Evolutionary conservation across 306 rosid species (phyloP), one percentile per base, ranked within the genome.

Genomic region (Argentina anserina): DNA sequence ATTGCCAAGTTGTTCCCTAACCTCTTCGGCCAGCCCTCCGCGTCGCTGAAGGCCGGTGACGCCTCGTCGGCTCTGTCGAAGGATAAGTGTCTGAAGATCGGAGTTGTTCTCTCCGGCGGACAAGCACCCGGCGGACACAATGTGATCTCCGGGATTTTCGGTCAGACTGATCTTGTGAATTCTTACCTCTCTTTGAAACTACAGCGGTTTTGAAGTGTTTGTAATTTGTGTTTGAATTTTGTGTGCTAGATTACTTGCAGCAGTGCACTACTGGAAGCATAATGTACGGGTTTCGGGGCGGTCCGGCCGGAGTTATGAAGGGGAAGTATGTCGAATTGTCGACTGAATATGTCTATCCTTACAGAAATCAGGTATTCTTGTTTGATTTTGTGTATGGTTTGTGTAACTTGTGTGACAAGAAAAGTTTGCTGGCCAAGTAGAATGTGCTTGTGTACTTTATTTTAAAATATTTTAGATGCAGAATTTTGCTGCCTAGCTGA

Each of bases 51-150:
- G 18, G 90, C 87, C 0, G 64, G 73, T 63, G 85, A 82, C 9
- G 66, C 26, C 41, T 50, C 87, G 29, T 5, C 78, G 10, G 59
- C 18, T 28, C 80, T 70, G 2, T 23, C 21, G 17, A 70, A 82
- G 18, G 81, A 72, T 42, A 83, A 45, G 61, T 81, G 74, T 80
- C 53, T 92, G 84, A 92, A 86, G 89, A 86, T 92, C 41, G 97
- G 97, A 5, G 96, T 92, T 20, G 97, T 92, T 82, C 79, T 92
- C 72, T 92, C 97, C 4, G 97, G 97, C 49, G 97, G 97, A 52
- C 97, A 92, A 70, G 97, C 97, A 61, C 97, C 97, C 0, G 97
- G 97, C 13, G 97, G 97, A 20, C 97, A 92, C 82, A 92, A 92
- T 80, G 97, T 92, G 36, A 92, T 92, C 50, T 86, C 84, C 70